phyloP scores from a whole-genome alignment of 805 yeast genomes.

The Saturnispora galanensis region DNA sequence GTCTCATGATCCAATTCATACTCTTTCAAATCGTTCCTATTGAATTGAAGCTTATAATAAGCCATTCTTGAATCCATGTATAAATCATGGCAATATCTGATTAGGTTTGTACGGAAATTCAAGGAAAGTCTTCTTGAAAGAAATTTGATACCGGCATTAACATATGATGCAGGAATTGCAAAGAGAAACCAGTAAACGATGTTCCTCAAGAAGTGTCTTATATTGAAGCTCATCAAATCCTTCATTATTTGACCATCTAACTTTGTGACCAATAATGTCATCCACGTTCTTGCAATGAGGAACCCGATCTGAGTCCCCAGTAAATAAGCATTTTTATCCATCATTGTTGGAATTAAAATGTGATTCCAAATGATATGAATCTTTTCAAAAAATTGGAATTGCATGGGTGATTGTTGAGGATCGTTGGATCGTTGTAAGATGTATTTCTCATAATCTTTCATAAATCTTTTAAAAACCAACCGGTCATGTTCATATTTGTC shows the following conservation, averaged over 20 bases:
- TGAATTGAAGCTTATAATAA: conserved; percentile 70
- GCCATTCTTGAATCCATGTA: conserved; percentile 74
- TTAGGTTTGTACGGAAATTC: conserved; percentile 74
- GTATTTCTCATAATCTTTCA: conserved; percentile 22
- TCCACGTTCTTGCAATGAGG: conserved; percentile 74
- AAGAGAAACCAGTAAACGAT: conserved; percentile 78
- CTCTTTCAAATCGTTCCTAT: conserved; percentile 28
- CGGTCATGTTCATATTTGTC: conserved; percentile 49
- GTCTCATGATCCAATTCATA: conserved; percentile 40
- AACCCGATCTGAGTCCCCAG: conserved; percentile 64
- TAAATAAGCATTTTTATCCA: conserved; percentile 56
- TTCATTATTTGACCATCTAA: conserved; percentile 88
- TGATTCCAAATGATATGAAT: conserved; percentile 60
- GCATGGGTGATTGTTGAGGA: conserved; percentile 10
- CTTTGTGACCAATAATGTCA: conserved; percentile 75
- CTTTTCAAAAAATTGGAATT: conserved; percentile 64
- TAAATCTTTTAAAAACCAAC: conserved; percentile 39
- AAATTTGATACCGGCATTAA: conserved; percentile 81
- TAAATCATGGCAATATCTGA: conserved; percentile 82
- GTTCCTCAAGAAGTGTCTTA: conserved; percentile 64
- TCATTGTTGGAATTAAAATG: conserved; percentile 67
- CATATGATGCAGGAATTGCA: conserved; percentile 88
- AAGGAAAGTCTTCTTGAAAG: conserved; percentile 67
- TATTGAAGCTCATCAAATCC: conserved; percentile 75
- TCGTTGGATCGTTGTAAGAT: background rate